Percentiles rank a stretch among this genome's conserved stretches.
These are phyloP conservation scores for Vachellia collinsii DNA, from an alignment of 306 rosid genomes.

Conservation along the genomic window DNA sequence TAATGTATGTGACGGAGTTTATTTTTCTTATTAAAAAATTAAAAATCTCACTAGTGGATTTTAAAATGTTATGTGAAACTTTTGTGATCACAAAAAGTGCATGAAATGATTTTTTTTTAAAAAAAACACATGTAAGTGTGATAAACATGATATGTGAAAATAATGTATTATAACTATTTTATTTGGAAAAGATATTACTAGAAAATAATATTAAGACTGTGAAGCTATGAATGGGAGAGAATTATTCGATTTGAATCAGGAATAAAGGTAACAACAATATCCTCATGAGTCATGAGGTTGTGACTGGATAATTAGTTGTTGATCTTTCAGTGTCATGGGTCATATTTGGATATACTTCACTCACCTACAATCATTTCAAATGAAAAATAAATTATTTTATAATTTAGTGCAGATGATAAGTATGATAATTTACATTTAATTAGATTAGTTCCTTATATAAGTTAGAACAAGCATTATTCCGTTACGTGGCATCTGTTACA, in stretches of 20 bases:
- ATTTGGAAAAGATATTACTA: not conserved
- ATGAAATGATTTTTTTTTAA: too few species aligned
- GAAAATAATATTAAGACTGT: not conserved
- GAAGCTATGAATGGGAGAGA: not conserved
- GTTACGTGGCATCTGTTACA: too few species aligned
- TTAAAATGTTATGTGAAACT: too few species aligned
- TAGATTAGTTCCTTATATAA: not conserved
- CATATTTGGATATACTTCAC: not conserved
- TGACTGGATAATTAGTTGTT: not conserved
- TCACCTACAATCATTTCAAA: not conserved
- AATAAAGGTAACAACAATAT: not conserved
- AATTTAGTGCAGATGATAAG: not conserved
- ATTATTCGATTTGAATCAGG: not conserved
- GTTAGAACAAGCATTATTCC: too few species aligned
- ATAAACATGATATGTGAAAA: not conserved
- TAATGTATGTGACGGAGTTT: not conserved
- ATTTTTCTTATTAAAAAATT: too few species aligned
- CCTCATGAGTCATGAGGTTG: not conserved
- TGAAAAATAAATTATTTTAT: not conserved
- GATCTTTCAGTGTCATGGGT: not conserved
- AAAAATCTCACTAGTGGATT: not conserved
- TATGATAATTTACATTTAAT: not conserved
- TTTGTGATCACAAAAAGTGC: too few species aligned
- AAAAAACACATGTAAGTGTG: too few species aligned
- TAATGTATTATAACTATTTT: not conserved